A percentile compares a stretch with the other conserved stretches of the same genome.
Evolutionary conservation across 2,329 filamentous ascomycete species (phyloP).

Genomic region (Fusarium sp.): DNA sequence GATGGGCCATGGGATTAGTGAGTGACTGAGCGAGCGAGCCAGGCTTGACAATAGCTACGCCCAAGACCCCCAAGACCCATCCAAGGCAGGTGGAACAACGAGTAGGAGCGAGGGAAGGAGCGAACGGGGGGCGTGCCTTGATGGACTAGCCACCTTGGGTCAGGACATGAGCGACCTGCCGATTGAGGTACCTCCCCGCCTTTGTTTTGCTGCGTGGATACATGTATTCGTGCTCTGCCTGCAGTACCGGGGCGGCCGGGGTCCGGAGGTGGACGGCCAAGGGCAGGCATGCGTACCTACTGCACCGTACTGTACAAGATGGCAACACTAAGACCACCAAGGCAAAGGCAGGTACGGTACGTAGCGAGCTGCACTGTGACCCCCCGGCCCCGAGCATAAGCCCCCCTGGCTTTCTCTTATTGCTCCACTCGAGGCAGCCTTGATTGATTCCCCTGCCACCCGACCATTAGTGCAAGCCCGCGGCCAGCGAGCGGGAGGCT

Average conservation of each 20-base stretch:
- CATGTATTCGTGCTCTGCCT: constrained; percentile 34
- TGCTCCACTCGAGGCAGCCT: constrained; percentile 17
- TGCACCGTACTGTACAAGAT: neutral
- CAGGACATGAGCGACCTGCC: neutral
- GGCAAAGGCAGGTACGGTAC: constrained; percentile 27
- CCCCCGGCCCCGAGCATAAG: constrained; percentile 5
- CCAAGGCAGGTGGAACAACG: constrained; percentile 25
- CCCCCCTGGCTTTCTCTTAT: neutral
- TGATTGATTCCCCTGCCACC: constrained; percentile 12
- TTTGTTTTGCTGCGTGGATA: neutral
- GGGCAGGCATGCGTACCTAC: constrained; percentile 13
- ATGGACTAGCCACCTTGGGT: neutral
- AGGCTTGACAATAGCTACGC: constrained; percentile 24
- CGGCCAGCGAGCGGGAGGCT: constrained; percentile 10
- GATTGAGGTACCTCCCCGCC: neutral
- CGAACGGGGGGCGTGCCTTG: constrained; percentile 33
- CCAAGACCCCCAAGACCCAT: constrained; percentile 15
- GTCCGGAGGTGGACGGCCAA: constrained; percentile 7
- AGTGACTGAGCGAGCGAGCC: constrained; percentile 37
- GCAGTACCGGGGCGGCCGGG: constrained; percentile 33
- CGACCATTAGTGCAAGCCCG: constrained; percentile 2
- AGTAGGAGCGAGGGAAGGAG: constrained; percentile 24
- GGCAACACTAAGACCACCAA: constrained; percentile 21
- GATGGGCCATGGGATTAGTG: constrained; percentile 42
- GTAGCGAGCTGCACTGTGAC: constrained; percentile 30